Percentiles rank a stretch among this genome's conserved stretches.
phyloP scores from a whole-genome alignment of 345 rosid genomes.

The Gossypium bickii region DNA sequence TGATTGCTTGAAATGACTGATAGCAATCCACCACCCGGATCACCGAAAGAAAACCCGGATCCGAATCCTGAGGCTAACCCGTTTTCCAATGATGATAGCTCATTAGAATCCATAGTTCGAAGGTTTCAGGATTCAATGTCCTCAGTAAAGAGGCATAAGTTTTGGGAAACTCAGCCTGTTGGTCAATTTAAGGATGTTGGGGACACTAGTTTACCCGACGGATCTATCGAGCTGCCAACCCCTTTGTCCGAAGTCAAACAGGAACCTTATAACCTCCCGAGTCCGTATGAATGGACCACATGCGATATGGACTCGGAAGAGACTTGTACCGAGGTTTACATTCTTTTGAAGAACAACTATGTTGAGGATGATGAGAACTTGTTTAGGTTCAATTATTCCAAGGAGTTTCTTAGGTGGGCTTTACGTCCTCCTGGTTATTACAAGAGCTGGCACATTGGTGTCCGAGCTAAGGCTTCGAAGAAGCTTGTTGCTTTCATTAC shows the following conservation, averaged over 20 bases:
- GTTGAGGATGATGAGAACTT: slow-evolving; percentile 94
- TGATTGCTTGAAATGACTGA: slow-evolving; percentile 46
- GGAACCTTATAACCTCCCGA: slow-evolving; percentile 87
- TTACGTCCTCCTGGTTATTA: slow-evolving; percentile 82
- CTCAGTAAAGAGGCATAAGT: slow-evolving; percentile 54
- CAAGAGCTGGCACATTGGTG: slow-evolving; percentile 87
- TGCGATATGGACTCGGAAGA: slow-evolving; percentile 78
- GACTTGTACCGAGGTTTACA: slow-evolving; percentile 71
- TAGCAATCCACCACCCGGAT: slow-evolving; percentile 43
- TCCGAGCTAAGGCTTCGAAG: slow-evolving; percentile 73
- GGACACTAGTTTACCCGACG: slow-evolving; percentile 65
- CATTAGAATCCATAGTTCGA: slow-evolving; percentile 54
- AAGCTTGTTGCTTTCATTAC: slow-evolving; percentile 88
- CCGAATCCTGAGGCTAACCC: slow-evolving; percentile 34
- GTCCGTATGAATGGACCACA: slow-evolving; percentile 73
- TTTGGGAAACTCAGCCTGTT: slow-evolving; percentile 96
- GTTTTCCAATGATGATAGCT: slow-evolving; percentile 38
- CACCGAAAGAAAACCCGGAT: slow-evolving; percentile 48
- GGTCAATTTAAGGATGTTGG: slow-evolving; percentile 79
- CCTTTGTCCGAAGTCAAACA: slow-evolving; percentile 72
- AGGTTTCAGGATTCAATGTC: slow-evolving; percentile 66
- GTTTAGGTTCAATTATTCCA: slow-evolving; percentile 93
- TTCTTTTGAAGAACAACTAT: slow-evolving; percentile 73
- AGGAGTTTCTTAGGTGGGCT: slow-evolving; percentile 94
- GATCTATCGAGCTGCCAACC: slow-evolving; percentile 64